Evolutionary conservation across 352 stramenopile genomes (phyloP).

Genomic region (Phytophthora sojae): DNA sequence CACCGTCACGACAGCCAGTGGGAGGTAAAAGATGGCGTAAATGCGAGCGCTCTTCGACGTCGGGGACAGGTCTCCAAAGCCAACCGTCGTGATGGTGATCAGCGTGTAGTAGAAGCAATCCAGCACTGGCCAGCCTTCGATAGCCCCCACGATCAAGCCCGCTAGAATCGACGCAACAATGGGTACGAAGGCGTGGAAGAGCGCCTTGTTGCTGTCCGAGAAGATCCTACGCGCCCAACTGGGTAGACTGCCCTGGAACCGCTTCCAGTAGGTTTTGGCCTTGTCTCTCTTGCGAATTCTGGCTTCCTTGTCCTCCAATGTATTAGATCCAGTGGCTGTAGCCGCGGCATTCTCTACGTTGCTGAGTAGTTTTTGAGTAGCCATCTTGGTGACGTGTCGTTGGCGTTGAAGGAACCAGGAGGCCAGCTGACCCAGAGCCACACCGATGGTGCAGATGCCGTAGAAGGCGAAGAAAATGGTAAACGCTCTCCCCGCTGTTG

Average conservation of each 20-base stretch:
- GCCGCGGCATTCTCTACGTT: conserved; percentile 57
- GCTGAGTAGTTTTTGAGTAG: conserved; percentile 54
- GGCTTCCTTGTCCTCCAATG: conserved; percentile 28
- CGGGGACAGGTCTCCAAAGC: conserved; percentile 86
- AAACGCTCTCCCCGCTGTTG: conserved; percentile 71
- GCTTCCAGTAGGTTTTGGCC: conserved; percentile 16
- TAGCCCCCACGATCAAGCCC: conserved; percentile 59
- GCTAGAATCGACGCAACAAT: conserved; percentile 61
- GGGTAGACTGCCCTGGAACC: conserved; percentile 23
- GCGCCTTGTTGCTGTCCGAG: conserved; percentile 63
- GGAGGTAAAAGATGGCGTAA: conserved; percentile 89
- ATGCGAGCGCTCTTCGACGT: conserved; percentile 62
- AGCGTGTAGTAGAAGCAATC: conserved; percentile 94
- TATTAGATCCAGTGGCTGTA: conserved; percentile 7
- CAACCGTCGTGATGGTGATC: conserved; percentile 92
- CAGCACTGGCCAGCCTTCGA: conserved; percentile 71
- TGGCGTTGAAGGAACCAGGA: conserved; percentile 63
- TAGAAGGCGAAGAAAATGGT: conserved; percentile 90
- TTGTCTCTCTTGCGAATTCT: conserved; percentile 22
- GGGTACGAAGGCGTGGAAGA: conserved; percentile 48
- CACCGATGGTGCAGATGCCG: conserved; percentile 72
- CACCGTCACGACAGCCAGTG: conserved; percentile 69
- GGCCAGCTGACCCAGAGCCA: conserved; percentile 65
- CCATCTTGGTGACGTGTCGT: conserved; percentile 64
- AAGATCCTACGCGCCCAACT: conserved; percentile 52